Percentiles rank a stretch among this genome's conserved stretches.
Conservation (phyloP, 371 early-diverging fungal genomes). For the Dichotomocladium elegans region DNA sequence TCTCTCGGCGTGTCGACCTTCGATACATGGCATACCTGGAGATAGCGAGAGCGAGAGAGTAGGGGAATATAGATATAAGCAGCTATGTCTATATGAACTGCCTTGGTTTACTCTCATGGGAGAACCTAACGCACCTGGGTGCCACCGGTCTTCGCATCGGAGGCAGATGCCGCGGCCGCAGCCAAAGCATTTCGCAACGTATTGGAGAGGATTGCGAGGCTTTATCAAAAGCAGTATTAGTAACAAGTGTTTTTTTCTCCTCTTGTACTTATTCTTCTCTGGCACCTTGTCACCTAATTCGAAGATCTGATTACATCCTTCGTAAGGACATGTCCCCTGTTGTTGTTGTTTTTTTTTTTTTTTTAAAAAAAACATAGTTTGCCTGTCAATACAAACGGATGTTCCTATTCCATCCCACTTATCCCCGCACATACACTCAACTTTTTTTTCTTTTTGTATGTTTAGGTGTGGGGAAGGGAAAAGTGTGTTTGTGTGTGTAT, state of each 20-base stretch:
- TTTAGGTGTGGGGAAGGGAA: not conserved
- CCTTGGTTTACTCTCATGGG: not conserved
- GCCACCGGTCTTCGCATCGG: not conserved
- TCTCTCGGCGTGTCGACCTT: not conserved
- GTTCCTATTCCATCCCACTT: not conserved
- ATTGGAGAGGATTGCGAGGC: not conserved
- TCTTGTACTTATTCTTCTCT: not conserved
- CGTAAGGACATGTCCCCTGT: conserved; percentile 6
- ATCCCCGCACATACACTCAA: no score
- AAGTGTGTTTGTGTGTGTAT: not conserved
- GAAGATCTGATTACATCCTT: not conserved
- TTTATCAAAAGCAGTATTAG: not conserved
- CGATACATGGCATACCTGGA: not conserved
- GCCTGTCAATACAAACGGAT: not conserved
- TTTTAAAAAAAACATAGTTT: not conserved
- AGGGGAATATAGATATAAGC: not conserved
- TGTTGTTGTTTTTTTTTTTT: no score
- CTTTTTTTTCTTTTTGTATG: no score
- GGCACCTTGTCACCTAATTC: not conserved
- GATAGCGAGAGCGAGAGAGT: not conserved
- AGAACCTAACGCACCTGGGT: not conserved
- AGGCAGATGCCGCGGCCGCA: conserved; percentile 6
- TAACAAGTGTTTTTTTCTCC: not conserved
- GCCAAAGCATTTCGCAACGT: not conserved
- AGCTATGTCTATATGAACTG: not conserved